Base-by-base conservation (phyloP, 495 filamentous ascomycete species). In the Chaetomidium leptoderma region DNA sequence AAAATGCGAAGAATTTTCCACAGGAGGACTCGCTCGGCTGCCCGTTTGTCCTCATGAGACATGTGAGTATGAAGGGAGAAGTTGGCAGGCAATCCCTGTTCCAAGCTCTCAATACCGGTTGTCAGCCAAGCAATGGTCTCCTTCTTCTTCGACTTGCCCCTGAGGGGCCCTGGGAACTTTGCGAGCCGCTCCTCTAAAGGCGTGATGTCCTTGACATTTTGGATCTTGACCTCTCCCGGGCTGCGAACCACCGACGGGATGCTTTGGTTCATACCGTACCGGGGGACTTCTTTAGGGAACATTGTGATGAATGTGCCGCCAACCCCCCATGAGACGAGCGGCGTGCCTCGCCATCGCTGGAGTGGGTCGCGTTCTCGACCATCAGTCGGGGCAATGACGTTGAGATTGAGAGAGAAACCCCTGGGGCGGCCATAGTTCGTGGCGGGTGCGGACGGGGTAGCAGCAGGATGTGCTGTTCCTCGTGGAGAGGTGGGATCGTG, bases 111-210 rank as follows among this genome's bases (percentile, higher is more conserved):
- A 61, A 96, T 90, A 39, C 85, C 87, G 61, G 79, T 77, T 3
- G 74, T 83, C 32, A 99, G 76, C 93, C 95, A 99, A 5, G 85
- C 70, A 36, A 92, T 53, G 4, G 88, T 80, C 54, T 99, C 95
- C 73, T 97, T 97, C 76, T 97, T 99, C 78, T 92, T 97, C 1
- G 84, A 83, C 66, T 97, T 97, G 32, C 83, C 77, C 74, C 85
- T 91, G 10, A 97, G 74, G 17, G 95, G 92, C 0, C 95, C 95
- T 1, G 95, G 95, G 66, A 97, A 96, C 59, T 83, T 88, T 14
- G 83, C 81, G 51, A 93, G 75, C 8, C 80, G 78, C 44, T 92
- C 89, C 37, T 81, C 73, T 11, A 91, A 65, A 8, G 87, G 85
- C 35, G 88, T 68, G 51, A 86, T 77, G 40, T 90, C 81, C 67